phyloP scores from a whole-genome alignment of 2,329 filamentous ascomycete genomes.

The Curvularia eragrostidis region DNA sequence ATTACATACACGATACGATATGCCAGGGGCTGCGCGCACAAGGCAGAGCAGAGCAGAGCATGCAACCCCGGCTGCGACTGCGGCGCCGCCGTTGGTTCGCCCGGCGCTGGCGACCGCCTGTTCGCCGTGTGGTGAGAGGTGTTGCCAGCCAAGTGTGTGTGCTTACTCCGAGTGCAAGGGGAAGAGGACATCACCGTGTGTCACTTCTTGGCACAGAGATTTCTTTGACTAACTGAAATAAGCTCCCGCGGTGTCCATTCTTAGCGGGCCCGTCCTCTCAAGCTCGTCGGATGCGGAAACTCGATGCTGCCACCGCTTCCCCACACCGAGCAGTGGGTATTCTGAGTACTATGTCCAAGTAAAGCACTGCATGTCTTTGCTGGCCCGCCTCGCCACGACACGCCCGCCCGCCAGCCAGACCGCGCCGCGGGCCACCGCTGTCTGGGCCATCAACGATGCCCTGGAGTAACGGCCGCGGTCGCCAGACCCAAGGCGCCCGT shows the following conservation, averaged over 20 bases:
- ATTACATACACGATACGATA: too few species aligned
- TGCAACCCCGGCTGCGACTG: too few species aligned
- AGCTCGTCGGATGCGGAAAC: constrained; percentile 9
- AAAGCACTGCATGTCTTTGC: not conserved
- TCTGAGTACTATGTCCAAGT: not conserved
- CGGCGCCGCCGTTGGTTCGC: constrained; percentile 3
- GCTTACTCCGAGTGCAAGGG: constrained; percentile 9
- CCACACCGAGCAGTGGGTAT: constrained; percentile 7
- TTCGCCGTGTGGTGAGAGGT: constrained; percentile 10
- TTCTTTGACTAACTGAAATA: constrained; percentile 33
- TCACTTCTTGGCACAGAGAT: constrained; percentile 27
- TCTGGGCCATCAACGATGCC: too few species aligned
- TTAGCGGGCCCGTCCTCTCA: constrained; percentile 15
- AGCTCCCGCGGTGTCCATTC: constrained; percentile 20
- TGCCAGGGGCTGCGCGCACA: too few species aligned
- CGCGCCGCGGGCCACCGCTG: too few species aligned
- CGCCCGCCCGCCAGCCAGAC: too few species aligned
- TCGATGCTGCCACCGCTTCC: constrained; percentile 3
- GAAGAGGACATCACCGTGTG: constrained; percentile 21
- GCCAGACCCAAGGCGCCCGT: not conserved
- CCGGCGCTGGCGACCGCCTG: constrained; percentile 13
- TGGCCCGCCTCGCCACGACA: not conserved
- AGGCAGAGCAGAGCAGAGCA: too few species aligned
- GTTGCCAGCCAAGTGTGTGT: not conserved
- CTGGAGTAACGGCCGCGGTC: not conserved